phyloP scores from a whole-genome alignment of 192 early-diverging fungal species.

The Dissophora globulifera region DNA sequence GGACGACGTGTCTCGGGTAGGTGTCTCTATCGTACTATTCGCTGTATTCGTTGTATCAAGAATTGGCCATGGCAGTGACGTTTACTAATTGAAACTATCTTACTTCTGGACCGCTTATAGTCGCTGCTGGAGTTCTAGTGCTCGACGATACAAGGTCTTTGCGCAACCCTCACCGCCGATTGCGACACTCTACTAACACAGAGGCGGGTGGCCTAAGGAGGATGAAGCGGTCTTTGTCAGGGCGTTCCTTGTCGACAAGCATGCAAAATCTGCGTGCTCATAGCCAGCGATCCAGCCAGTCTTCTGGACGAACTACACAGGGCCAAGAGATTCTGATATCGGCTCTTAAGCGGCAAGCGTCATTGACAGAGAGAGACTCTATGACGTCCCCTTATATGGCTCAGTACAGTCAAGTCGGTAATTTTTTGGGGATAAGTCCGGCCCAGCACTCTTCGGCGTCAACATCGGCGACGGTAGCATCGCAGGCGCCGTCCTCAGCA shows the following conservation, averaged over 20 bases:
- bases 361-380: slow-evolving; percentile 16
- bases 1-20: slow-evolving; percentile 48
- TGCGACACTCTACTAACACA: slow-evolving; percentile 49
- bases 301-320: neutral
- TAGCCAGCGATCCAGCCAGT: slow-evolving; percentile 11
- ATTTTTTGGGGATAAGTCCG: neutral
- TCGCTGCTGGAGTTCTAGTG: slow-evolving; percentile 44
- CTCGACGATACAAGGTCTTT: slow-evolving; percentile 32
- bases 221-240: slow-evolving; percentile 27
- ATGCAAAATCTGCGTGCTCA: slow-evolving; percentile 35
- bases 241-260: slow-evolving; percentile 19
- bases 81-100: neutral
- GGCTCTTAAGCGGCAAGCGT: slow-evolving; percentile 27
- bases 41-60: neutral
- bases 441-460: too few relatives aligned
- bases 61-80: neutral
- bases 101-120: slow-evolving; percentile 16
- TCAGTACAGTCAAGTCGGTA: neutral
- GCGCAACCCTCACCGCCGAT: slow-evolving; percentile 28
- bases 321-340: slow-evolving; percentile 15
- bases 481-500: too few relatives aligned
- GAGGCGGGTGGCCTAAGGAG: slow-evolving; percentile 10
- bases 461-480: too few relatives aligned
- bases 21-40: neutral
- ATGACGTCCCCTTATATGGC: neutral